Conservation (phyloP, 495 filamentous ascomycete genomes). For the Copromyces sp. region DNA sequence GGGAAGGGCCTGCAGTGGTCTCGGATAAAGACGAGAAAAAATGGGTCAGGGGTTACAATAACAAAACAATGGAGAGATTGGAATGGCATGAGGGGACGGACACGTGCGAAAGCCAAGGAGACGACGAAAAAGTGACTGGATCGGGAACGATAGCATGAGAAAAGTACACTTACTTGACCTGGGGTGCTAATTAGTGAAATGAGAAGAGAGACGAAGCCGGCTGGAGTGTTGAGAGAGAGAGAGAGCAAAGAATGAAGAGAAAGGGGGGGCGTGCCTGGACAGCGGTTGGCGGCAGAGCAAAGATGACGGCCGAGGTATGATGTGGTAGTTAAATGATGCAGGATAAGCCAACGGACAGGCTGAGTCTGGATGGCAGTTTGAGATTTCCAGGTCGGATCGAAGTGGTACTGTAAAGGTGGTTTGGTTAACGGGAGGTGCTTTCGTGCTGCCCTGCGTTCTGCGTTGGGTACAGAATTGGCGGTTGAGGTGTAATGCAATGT, state of each 20-base stretch:
- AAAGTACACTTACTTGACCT: background rate
- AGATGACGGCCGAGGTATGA: background rate
- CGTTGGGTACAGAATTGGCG: background rate
- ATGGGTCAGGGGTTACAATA: background rate
- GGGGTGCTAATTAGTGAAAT: background rate
- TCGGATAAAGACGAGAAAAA: slow-evolving; percentile 1
- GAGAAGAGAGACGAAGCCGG: background rate
- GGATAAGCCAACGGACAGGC: background rate
- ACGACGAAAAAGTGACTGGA: background rate
- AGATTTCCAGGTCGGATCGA: background rate
- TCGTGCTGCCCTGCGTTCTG: background rate
- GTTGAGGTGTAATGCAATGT: background rate
- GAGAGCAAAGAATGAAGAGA: background rate
- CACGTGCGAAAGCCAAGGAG: background rate
- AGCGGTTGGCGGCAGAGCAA: background rate
- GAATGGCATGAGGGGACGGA: background rate
- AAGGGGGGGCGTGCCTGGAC: background rate
- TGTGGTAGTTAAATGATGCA: background rate
- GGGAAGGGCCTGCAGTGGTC: background rate
- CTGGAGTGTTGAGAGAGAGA: background rate
- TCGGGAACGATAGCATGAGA: background rate
- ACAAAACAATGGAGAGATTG: background rate
- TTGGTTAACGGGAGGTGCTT: background rate
- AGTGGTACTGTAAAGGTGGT: background rate
- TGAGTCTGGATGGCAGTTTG: background rate